Percentiles rank a stretch among this genome's conserved stretches.
These are phyloP conservation scores for Trichoderma virens DNA, from an alignment of 495 filamentous ascomycete genomes.

Conservation along the genomic window DNA sequence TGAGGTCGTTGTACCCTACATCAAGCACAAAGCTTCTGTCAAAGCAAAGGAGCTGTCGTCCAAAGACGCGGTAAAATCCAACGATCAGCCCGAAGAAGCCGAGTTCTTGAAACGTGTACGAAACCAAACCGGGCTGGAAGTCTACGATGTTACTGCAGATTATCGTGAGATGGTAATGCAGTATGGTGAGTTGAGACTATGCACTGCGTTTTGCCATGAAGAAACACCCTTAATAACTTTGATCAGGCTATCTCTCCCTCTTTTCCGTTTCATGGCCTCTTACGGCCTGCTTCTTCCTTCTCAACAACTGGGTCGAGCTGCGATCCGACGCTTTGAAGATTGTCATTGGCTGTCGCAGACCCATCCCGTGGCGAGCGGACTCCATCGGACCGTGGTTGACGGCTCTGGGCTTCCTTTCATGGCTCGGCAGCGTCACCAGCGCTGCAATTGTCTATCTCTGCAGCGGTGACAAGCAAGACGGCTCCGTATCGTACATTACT, in stretches of 20 bases:
- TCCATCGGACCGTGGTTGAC: slow-evolving; percentile 94
- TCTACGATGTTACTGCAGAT: slow-evolving; percentile 83
- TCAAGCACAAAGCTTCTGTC: slow-evolving; percentile 65
- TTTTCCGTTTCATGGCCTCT: slow-evolving; percentile 93
- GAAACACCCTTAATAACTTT: slow-evolving; percentile 21
- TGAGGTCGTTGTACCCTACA: slow-evolving; percentile 78
- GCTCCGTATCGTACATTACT: slow-evolving; percentile 58
- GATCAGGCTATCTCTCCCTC: slow-evolving; percentile 67
- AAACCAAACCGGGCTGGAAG: slow-evolving; percentile 73
- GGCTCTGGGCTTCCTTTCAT: slow-evolving; percentile 76
- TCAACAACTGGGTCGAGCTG: slow-evolving; percentile 96
- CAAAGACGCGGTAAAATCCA: slow-evolving; percentile 37
- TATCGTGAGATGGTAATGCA: slow-evolving; percentile 94
- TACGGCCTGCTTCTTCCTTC: slow-evolving; percentile 76
- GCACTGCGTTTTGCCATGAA: slow-evolving; percentile 19
- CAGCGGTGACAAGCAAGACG: slow-evolving; percentile 50
- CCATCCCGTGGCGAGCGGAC: slow-evolving; percentile 79
- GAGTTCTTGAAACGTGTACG: slow-evolving; percentile 74
- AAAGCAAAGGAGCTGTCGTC: slow-evolving; percentile 67
- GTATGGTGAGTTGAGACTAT: slow-evolving; percentile 33
- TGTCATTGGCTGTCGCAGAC: slow-evolving; percentile 78
- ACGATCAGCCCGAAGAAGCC: slow-evolving; percentile 65
- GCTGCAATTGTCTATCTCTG: slow-evolving; percentile 86
- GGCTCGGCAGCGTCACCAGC: slow-evolving; percentile 82
- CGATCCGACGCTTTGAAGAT: slow-evolving; percentile 94